Percentiles rank a stretch among this genome's conserved stretches.
These are phyloP conservation scores for Citeromyces nyonsensis DNA, from an alignment of 805 yeast species.

Conservation along the genomic window DNA sequence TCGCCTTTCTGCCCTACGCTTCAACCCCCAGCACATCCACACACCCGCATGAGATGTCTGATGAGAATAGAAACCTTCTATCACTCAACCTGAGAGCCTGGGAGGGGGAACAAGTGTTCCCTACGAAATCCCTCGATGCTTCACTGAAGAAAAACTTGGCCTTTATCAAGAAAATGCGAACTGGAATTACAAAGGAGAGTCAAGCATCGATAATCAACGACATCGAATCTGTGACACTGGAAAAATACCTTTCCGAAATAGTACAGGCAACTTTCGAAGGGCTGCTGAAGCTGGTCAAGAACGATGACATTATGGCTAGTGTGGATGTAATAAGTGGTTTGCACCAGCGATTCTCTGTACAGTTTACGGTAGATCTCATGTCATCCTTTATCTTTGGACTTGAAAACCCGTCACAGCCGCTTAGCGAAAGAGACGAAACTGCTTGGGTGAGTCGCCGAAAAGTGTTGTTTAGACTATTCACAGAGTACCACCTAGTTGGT, in stretches of 20 bases:
- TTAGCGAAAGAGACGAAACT: conserved; percentile 25
- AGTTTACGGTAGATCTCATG: conserved; percentile 35
- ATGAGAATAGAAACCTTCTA: conserved; percentile 6
- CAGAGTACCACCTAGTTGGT: conserved; percentile 45
- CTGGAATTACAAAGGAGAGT: conserved; percentile 38
- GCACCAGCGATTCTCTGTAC: conserved; percentile 54
- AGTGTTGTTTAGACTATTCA: conserved; percentile 29
- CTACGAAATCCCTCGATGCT: conserved; percentile 34
- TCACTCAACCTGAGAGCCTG: conserved; percentile 33
- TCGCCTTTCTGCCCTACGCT: too few species aligned
- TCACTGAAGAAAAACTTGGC: conserved; percentile 74
- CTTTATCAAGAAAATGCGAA: conserved; percentile 55
- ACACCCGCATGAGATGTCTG: too few species aligned
- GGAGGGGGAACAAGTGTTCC: conserved; percentile 26
- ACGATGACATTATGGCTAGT: conserved; percentile 45
- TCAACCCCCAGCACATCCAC: neutral
- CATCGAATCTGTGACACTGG: conserved; percentile 44
- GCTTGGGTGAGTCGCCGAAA: conserved; percentile 4
- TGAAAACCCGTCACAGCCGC: conserved; percentile 14
- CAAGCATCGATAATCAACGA: conserved; percentile 37
- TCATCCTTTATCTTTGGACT: conserved; percentile 24
- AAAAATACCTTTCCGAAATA: conserved; percentile 63
- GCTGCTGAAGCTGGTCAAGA: conserved; percentile 29
- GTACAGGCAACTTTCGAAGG: conserved; percentile 50
- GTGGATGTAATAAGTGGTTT: conserved; percentile 54